phyloP scores from a whole-genome alignment of 208 protist genomes.

The Wallacemonas sp. region DNA sequence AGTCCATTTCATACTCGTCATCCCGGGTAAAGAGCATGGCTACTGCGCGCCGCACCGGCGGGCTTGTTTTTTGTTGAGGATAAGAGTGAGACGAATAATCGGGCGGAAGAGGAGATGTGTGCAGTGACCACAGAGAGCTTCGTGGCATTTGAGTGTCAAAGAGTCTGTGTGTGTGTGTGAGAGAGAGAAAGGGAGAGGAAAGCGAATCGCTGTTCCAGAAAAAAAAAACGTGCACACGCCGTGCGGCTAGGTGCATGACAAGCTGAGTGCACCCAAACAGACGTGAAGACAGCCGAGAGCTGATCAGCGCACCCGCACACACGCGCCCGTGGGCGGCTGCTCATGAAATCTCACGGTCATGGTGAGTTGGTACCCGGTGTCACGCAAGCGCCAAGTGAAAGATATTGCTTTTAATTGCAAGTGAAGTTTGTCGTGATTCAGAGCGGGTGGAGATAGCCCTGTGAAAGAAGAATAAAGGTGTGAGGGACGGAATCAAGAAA shows the following conservation, averaged over 20 bases:
- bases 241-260: too few relatives aligned
- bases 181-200: not conserved
- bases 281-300: conserved; percentile 10
- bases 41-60: not conserved
- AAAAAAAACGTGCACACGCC: not conserved
- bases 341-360: too few relatives aligned
- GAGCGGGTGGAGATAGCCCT: not conserved
- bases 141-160: too few relatives aligned
- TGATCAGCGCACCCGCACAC: not conserved
- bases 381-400: too few relatives aligned
- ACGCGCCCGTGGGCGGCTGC: too few relatives aligned
- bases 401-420: too few relatives aligned
- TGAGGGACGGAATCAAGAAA: not conserved
- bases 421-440: not conserved
- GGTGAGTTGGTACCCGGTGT: not conserved
- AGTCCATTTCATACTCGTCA: conserved; percentile 34
- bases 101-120: not conserved
- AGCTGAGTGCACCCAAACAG: too few relatives aligned
- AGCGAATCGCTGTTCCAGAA: not conserved
- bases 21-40: conserved; percentile 27
- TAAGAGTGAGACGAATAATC: not conserved
- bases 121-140: not conserved
- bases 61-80: not conserved
- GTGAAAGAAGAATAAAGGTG: not conserved
- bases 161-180: not conserved